phyloP scores from a whole-genome alignment of 2,329 filamentous ascomycete species.

The Hymenoscyphus repandus region DNA sequence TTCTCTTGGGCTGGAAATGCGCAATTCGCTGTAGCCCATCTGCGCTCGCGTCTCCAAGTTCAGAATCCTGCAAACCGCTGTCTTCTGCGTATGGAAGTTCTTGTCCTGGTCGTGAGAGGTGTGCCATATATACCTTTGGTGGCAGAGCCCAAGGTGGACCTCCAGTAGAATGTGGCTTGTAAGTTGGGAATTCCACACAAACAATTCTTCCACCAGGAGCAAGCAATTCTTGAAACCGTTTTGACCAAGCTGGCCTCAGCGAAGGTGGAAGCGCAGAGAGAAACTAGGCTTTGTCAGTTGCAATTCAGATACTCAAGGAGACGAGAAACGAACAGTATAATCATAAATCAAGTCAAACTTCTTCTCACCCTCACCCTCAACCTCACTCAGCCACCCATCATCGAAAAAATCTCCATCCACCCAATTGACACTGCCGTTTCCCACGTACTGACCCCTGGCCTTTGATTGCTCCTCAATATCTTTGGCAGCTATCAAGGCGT shows the following conservation, averaged over 20 bases:
- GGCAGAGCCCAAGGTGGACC: conserved; percentile 72
- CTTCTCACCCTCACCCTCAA: conserved; percentile 32
- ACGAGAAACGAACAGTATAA: conserved; percentile 47
- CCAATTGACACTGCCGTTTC: conserved; percentile 49
- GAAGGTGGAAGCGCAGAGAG: conserved; percentile 55
- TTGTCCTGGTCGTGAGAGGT: conserved; percentile 65
- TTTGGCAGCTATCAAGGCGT: conserved; percentile 41
- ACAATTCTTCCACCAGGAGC: conserved; percentile 46
- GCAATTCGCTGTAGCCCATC: conserved; percentile 39
- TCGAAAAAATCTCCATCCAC: conserved; percentile 63
- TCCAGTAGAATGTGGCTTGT: conserved; percentile 57
- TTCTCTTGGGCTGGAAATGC: conserved; percentile 46
- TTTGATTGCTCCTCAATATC: conserved; percentile 35
- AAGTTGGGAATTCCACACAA: conserved; percentile 73
- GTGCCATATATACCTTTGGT: conserved; percentile 64
- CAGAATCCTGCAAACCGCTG: conserved; percentile 43
- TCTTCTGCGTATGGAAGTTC: conserved; percentile 56
- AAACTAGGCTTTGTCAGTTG: conserved; percentile 41
- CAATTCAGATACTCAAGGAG: neutral
- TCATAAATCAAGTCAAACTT: conserved; percentile 64
- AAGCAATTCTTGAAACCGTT: conserved; percentile 46
- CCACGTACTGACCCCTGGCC: conserved; percentile 35
- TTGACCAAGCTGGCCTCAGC: conserved; percentile 48
- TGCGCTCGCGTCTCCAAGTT: conserved; percentile 39
- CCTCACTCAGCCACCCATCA: conserved; percentile 47